These are phyloP conservation scores for Rhodotorula babjevae DNA, from an alignment of 768 basidiomycete species.

Conservation along the genomic window DNA sequence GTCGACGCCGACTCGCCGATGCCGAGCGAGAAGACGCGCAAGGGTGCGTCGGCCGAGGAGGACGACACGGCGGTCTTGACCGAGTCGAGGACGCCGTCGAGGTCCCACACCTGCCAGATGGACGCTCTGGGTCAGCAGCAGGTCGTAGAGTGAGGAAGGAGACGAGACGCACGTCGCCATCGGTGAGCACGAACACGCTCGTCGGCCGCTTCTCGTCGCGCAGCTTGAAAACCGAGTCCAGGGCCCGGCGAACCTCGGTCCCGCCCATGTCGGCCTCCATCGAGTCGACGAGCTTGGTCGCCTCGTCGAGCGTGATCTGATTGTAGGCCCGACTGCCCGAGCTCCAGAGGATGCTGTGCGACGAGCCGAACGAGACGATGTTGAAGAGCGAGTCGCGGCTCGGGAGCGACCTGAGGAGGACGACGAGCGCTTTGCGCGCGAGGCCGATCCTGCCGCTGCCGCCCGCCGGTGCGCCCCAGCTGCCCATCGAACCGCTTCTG, in stretches of 20 bases:
- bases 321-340: slow-evolving; percentile 7
- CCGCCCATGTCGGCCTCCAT: slow-evolving; percentile 55
- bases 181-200: slow-evolving; percentile 59
- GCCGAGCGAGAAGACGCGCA: slow-evolving; percentile 60
- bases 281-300: slow-evolving; percentile 47
- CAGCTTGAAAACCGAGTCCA: slow-evolving; percentile 49
- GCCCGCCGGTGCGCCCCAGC: background rate
- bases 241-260: slow-evolving; percentile 54
- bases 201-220: slow-evolving; percentile 49
- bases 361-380: slow-evolving; percentile 56
- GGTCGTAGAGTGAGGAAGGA: background rate
- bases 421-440: slow-evolving; percentile 51
- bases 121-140: background rate
- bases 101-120: slow-evolving; percentile 27
- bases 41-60: background rate
- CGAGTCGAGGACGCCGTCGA: slow-evolving; percentile 5
- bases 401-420: slow-evolving; percentile 54
- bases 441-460: slow-evolving; percentile 19
- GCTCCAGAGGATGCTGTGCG: slow-evolving; percentile 47
- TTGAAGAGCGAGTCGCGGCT: slow-evolving; percentile 54
- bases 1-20: slow-evolving; percentile 57
- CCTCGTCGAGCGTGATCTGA: slow-evolving; percentile 30
- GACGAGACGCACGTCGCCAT: slow-evolving; percentile 50
- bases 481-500: slow-evolving; percentile 57
- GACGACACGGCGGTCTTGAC: slow-evolving; percentile 5